Percentiles rank a stretch among this genome's conserved stretches.
Evolutionary conservation across 345 rosid species (phyloP).

Genomic region (Reutealis trisperma): DNA sequence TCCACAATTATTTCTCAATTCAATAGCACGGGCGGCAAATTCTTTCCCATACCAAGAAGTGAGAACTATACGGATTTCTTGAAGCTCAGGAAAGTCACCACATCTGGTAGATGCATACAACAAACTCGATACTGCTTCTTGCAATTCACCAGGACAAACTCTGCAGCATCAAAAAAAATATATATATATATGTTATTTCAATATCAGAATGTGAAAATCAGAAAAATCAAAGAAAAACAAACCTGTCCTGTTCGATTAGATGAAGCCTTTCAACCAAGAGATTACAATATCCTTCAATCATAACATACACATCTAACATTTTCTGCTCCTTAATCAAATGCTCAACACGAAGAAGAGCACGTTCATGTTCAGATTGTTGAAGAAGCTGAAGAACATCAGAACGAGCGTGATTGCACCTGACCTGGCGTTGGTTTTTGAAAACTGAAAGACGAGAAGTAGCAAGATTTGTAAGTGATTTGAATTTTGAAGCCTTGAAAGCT

Average conservation of each 20-base stretch:
- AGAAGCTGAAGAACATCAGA: constrained; percentile 86
- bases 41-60: constrained; percentile 76
- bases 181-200: neutral
- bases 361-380: constrained; percentile 60
- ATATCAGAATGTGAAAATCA: neutral
- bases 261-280: constrained; percentile 61
- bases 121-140: constrained; percentile 73
- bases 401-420: constrained; percentile 50
- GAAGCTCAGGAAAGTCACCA: constrained; percentile 93
- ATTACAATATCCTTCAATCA: constrained; percentile 67
- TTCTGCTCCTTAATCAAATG: constrained; percentile 69
- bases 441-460: constrained; percentile 70
- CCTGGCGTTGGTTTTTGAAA: constrained; percentile 68
- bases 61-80: constrained; percentile 65
- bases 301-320: constrained; percentile 58
- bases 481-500: constrained; percentile 60
- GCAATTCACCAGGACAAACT: constrained; percentile 76
- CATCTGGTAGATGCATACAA: constrained; percentile 74
- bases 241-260: constrained; percentile 63
- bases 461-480: constrained; percentile 56
- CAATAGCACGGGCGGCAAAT: constrained; percentile 67
- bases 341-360: constrained; percentile 78
- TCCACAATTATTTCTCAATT: constrained; percentile 73
- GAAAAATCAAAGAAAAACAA: neutral
- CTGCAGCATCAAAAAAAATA: constrained; percentile 26